A percentile compares a stretch with the other conserved stretches of the same genome.
phyloP scores from a whole-genome alignment of 2,329 filamentous ascomycete species.

The Knufia petricola region DNA sequence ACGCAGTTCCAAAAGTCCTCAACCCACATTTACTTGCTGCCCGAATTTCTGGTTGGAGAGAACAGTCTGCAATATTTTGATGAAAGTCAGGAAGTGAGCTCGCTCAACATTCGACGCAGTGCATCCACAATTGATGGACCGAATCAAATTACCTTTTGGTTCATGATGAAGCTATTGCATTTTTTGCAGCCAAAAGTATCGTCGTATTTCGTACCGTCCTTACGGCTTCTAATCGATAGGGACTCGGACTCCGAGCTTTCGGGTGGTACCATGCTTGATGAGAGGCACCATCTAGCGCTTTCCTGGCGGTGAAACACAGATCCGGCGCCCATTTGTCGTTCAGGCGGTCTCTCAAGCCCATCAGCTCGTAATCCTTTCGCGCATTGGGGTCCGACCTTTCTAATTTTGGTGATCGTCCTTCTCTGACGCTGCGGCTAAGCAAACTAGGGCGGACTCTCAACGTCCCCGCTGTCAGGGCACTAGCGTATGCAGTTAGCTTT shows the following conservation, averaged over 20 bases:
- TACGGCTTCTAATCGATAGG: constrained; percentile 7
- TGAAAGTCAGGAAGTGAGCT: neutral
- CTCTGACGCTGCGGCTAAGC: constrained; percentile 11
- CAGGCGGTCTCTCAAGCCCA: too few species aligned
- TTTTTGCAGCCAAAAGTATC: neutral
- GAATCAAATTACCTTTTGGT: constrained; percentile 4
- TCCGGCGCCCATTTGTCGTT: neutral
- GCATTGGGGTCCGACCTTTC: constrained; percentile 20
- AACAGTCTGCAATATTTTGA: neutral
- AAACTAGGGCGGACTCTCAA: constrained; percentile 19
- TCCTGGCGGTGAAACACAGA: constrained; percentile 8
- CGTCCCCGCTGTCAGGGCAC: constrained; percentile 4
- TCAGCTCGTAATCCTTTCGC: constrained; percentile 9
- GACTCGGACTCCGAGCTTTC: constrained; percentile 8
- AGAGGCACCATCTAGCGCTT: neutral
- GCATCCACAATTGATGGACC: constrained; percentile 4
- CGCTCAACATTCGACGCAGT: constrained; percentile 3
- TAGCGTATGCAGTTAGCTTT: neutral
- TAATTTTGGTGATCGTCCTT: constrained; percentile 16
- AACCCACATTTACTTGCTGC: neutral
- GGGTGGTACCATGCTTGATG: constrained; percentile 4
- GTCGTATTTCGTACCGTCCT: constrained; percentile 5
- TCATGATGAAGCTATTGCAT: neutral
- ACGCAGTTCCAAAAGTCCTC: neutral
- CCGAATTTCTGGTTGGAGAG: constrained; percentile 5